Evolutionary conservation across 2,329 filamentous ascomycete genomes (phyloP).

Genomic region (Nectriaceae sp.): DNA sequence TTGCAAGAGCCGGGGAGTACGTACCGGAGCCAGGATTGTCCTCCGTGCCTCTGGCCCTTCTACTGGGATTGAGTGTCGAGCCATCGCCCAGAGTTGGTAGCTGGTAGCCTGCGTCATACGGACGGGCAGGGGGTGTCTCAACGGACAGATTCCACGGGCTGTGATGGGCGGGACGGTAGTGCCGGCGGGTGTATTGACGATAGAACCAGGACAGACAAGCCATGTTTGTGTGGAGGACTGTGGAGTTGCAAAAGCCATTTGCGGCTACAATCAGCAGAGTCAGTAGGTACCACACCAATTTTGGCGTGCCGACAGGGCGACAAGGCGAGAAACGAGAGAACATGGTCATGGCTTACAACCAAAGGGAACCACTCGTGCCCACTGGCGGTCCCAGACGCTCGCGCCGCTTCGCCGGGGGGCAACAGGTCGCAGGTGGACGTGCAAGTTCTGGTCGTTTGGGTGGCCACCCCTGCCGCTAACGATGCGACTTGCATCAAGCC

Average conservation of each 20-base stretch:
- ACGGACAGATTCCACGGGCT: slow-evolving; percentile 34
- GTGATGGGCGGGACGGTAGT: slow-evolving; percentile 26
- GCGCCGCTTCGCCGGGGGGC: slow-evolving; percentile 20
- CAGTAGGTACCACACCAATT: slow-evolving; percentile 21
- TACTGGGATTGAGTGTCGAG: slow-evolving; percentile 27
- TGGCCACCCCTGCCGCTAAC: slow-evolving; percentile 27
- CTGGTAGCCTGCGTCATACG: slow-evolving; percentile 35
- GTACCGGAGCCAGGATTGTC: slow-evolving; percentile 21
- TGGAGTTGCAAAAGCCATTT: slow-evolving; percentile 11
- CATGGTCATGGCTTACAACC: slow-evolving; percentile 12
- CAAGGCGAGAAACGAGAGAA: slow-evolving; percentile 26
- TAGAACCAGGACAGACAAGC: neutral
- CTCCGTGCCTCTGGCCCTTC: slow-evolving; percentile 22
- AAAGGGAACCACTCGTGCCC: neutral
- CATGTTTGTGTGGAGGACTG: slow-evolving; percentile 12
- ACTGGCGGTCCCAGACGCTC: slow-evolving; percentile 25
- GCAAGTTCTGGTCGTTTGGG: slow-evolving; percentile 23
- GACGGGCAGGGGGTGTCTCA: slow-evolving; percentile 36
- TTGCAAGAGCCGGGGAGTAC: slow-evolving; percentile 9
- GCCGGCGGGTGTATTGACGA: slow-evolving; percentile 16
- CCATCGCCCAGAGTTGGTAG: slow-evolving; percentile 27
- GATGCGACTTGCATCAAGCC: slow-evolving; percentile 24
- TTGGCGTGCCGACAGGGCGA: slow-evolving; percentile 25
- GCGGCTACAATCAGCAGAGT: slow-evolving; percentile 15
- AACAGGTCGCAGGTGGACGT: slow-evolving; percentile 19